Conservation (phyloP, 2,329 filamentous ascomycete species). For the Alternaria angustiovoidea region DNA sequence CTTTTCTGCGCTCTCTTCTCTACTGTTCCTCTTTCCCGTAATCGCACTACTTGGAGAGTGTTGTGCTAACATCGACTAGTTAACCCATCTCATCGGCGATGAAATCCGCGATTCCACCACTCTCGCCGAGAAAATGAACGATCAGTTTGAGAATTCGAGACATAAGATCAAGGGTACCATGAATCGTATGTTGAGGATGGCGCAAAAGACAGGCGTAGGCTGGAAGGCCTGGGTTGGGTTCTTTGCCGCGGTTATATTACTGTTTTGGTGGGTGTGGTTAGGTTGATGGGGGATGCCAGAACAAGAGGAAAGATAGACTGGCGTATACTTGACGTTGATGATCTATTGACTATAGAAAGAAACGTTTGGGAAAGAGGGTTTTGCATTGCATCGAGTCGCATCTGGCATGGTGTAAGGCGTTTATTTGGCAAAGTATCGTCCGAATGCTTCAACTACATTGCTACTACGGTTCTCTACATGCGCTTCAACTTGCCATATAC, state of each 20-base stretch:
- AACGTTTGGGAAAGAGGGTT: not conserved
- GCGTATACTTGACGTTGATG: not conserved
- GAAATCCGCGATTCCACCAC: conserved; percentile 92
- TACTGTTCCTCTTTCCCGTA: too few species aligned
- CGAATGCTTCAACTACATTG: not conserved
- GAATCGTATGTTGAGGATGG: conserved; percentile 97
- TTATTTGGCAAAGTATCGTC: not conserved
- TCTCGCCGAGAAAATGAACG: conserved; percentile 94
- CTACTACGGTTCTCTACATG: not conserved
- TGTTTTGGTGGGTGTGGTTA: conserved; percentile 95
- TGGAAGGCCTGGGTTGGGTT: conserved; percentile 96
- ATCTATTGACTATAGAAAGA: not conserved
- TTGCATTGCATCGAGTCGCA: conserved; percentile 4
- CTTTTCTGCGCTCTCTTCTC: not conserved
- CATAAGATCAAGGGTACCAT: conserved; percentile 87
- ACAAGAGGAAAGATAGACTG: not conserved
- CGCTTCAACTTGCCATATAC: not conserved
- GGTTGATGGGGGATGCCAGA: not conserved
- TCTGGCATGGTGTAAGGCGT: conserved; percentile 8
- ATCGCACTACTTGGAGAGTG: too few species aligned
- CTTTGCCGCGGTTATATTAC: conserved; percentile 79
- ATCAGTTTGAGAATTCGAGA: conserved; percentile 86
- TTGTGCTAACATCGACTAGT: conserved; percentile 50
- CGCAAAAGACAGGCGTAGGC: conserved; percentile 88
- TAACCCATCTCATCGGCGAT: conserved; percentile 91